Evolutionary conservation across 176 grass and related monocot species (phyloP).

Genomic region (Saccharum officinarum): DNA sequence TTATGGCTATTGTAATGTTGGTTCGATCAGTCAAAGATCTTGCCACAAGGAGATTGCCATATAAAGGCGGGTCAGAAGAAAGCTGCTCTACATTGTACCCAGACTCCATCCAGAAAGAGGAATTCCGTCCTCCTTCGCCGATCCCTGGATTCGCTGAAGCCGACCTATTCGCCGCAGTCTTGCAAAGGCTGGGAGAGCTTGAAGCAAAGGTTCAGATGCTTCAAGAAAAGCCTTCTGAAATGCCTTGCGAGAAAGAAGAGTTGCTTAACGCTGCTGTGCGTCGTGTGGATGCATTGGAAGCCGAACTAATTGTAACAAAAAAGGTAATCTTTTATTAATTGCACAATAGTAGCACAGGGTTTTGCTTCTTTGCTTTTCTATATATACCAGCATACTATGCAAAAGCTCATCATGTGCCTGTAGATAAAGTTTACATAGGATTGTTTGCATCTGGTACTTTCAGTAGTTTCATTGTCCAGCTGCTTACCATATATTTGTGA

Average conservation of each 20-base stretch:
- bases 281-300: conserved; percentile 96
- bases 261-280: conserved; percentile 86
- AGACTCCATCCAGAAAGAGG: conserved; percentile 49
- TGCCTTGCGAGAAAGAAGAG: conserved; percentile 98
- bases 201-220: conserved; percentile 88
- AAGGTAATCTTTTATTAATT: conserved; percentile 57
- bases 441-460: neutral
- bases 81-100: conserved; percentile 24
- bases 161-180: conserved; percentile 57
- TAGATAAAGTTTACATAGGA: neutral
- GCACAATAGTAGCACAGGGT: neutral
- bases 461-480: neutral
- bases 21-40: conserved; percentile 48
- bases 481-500: conserved; percentile 1
- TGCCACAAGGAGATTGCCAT: conserved; percentile 46
- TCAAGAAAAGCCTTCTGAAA: conserved; percentile 83
- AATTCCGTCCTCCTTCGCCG: conserved; percentile 74
- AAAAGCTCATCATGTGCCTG: neutral
- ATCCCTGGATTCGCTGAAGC: conserved; percentile 61
- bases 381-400: neutral
- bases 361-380: neutral
- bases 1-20: conserved; percentile 52
- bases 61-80: conserved; percentile 40
- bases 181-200: conserved; percentile 79
- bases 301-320: conserved; percentile 97